These are phyloP conservation scores for Incumbomyces lentus DNA, from an alignment of 2,329 filamentous ascomycete species.

Conservation along the genomic window DNA sequence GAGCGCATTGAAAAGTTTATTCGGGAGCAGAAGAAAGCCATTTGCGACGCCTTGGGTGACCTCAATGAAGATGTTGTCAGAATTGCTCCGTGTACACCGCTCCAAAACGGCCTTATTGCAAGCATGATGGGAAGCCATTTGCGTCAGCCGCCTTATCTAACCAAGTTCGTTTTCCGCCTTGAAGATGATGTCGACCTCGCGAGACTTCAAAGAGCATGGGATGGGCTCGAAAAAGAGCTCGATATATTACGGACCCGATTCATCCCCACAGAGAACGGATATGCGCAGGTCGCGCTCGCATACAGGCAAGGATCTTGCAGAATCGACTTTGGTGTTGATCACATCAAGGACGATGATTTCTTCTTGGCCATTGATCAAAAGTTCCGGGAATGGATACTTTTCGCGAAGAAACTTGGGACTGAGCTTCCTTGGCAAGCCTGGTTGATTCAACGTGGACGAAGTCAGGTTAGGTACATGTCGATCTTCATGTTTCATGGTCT, in stretches of 20 bases:
- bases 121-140: constrained; percentile 49
- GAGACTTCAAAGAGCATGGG: constrained; percentile 49
- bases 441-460: constrained; percentile 23
- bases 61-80: constrained; percentile 51
- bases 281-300: constrained; percentile 55
- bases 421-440: constrained; percentile 27
- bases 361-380: constrained; percentile 24
- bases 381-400: constrained; percentile 43
- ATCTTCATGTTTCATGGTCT: constrained; percentile 74
- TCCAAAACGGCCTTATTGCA: constrained; percentile 80
- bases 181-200: constrained; percentile 32
- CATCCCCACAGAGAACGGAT: constrained; percentile 61
- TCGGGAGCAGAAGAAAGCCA: constrained; percentile 48
- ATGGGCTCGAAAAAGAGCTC: constrained; percentile 38
- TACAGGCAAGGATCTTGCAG: background rate
- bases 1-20: constrained; percentile 55
- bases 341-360: background rate
- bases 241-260: constrained; percentile 66
- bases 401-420: constrained; percentile 36
- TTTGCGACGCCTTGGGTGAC: constrained; percentile 45
- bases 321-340: background rate
- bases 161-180: constrained; percentile 57
- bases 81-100: constrained; percentile 70
- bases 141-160: constrained; percentile 60
- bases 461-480: constrained; percentile 31